Conservation (phyloP, 176 grass and related monocot genomes). For the Calamus simplicifolius region DNA sequence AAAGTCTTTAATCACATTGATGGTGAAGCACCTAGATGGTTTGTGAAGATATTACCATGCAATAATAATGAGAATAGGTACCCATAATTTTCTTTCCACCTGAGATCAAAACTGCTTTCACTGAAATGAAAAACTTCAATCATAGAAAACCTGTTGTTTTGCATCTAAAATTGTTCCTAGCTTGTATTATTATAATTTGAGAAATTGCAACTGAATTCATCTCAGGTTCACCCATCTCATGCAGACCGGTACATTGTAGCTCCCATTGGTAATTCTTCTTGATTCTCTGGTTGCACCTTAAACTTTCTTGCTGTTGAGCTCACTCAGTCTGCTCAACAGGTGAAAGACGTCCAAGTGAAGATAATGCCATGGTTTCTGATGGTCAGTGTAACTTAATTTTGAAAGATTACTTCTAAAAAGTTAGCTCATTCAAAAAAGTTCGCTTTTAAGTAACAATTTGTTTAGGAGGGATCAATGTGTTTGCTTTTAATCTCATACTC, state of each 20-base stretch:
- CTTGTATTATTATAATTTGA: no score
- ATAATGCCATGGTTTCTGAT: slow-evolving; percentile 57
- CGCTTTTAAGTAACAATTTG: slow-evolving; percentile 14
- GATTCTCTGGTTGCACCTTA: background rate
- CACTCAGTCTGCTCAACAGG: slow-evolving; percentile 32
- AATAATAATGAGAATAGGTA: no score
- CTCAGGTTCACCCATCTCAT: slow-evolving; percentile 61
- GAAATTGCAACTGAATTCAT: slow-evolving; percentile 6
- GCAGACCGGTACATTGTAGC: slow-evolving; percentile 66
- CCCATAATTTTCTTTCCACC: no score
- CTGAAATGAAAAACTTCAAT: no score
- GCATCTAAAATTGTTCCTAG: no score
- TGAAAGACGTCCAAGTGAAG: slow-evolving; percentile 38
- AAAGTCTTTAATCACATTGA: no score
- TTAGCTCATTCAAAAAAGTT: background rate
- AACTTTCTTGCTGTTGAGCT: slow-evolving; percentile 14
- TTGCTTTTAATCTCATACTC: no score
- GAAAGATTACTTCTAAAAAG: background rate
- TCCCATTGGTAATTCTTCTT: slow-evolving; percentile 59
- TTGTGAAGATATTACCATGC: no score
- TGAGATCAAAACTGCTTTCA: no score
- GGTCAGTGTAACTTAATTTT: slow-evolving; percentile 40
- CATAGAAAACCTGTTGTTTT: no score
- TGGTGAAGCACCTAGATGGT: no score
- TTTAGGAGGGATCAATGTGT: background rate